phyloP scores from a whole-genome alignment of 495 filamentous ascomycete species.

The Cercophora sp. region DNA sequence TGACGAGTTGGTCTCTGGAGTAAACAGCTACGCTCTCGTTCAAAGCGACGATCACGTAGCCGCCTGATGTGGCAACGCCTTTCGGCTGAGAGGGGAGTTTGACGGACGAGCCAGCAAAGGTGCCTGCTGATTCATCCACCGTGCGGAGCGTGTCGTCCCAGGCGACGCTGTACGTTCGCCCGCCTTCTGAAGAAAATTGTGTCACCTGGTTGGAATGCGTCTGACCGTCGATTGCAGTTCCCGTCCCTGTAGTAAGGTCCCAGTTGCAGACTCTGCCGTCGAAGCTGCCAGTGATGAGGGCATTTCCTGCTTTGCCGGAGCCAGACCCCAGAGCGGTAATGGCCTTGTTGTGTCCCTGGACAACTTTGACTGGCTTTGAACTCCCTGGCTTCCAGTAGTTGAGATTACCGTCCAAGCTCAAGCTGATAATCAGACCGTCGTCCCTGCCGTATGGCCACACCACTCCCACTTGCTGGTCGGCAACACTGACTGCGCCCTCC shows the following conservation, averaged over 20 bases:
- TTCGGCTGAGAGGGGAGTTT: constrained; percentile 51
- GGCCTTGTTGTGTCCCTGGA: constrained; percentile 92
- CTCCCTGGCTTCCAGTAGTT: constrained; percentile 78
- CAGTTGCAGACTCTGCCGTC: constrained; percentile 83
- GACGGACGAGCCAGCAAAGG: constrained; percentile 43
- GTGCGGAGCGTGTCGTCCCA: constrained; percentile 94
- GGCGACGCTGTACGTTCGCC: constrained; percentile 74
- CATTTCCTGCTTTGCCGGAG: constrained; percentile 46
- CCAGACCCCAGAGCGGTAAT: constrained; percentile 68
- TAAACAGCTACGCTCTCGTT: constrained; percentile 62
- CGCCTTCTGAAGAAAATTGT: constrained; percentile 58
- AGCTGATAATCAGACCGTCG: constrained; percentile 82
- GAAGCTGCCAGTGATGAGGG: constrained; percentile 83
- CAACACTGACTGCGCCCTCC: constrained; percentile 67
- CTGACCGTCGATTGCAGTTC: constrained; percentile 68
- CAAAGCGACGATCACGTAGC: constrained; percentile 60
- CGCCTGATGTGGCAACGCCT: constrained; percentile 40
- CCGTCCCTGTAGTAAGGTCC: constrained; percentile 66
- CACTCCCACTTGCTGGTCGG: constrained; percentile 90
- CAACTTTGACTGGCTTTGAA: constrained; percentile 60
- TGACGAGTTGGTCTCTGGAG: constrained; percentile 51
- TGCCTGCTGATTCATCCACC: constrained; percentile 56
- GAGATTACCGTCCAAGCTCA: constrained; percentile 82
- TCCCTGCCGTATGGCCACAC: constrained; percentile 81
- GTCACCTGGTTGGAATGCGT: constrained; percentile 78